A percentile compares a stretch with the other conserved stretches of the same genome.
phyloP scores from a whole-genome alignment of 306 rosid species.

The Cucurbita moschata region DNA sequence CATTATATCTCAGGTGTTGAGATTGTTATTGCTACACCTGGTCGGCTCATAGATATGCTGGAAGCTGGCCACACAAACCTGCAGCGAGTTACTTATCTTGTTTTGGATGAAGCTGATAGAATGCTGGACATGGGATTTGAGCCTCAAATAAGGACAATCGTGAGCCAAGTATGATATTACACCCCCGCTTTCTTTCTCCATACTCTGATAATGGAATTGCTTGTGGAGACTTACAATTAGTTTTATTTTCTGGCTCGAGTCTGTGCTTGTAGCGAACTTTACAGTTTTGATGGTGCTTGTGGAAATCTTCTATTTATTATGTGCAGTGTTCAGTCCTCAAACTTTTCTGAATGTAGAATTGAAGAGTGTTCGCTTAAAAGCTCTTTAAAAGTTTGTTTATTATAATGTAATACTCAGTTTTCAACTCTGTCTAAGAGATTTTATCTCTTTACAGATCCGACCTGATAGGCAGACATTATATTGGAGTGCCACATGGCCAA shows the following conservation, averaged over 20 bases:
- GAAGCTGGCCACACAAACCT: constrained; percentile 82
- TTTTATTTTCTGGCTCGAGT: not conserved
- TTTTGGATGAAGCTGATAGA: constrained; percentile 93
- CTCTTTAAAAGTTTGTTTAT: not conserved
- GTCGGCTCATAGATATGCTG: constrained; percentile 91
- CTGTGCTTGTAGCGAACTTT: not conserved
- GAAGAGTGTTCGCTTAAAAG: not conserved
- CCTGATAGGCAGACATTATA: constrained; percentile 96
- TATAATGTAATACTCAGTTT: not conserved
- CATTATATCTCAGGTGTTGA: constrained; percentile 49
- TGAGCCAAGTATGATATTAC: constrained; percentile 46
- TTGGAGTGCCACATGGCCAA: constrained; percentile 99
- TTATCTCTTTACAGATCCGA: constrained; percentile 43
- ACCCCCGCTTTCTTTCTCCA: not conserved
- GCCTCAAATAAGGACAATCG: constrained; percentile 83
- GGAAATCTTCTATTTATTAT: not conserved
- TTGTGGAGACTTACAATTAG: not conserved
- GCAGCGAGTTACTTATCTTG: constrained; percentile 85
- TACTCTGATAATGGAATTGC: not conserved
- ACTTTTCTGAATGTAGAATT: not conserved
- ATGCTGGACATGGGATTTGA: constrained; percentile 99
- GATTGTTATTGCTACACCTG: constrained; percentile 93
- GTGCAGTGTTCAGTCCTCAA: not conserved
- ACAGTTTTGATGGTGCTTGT: not conserved
- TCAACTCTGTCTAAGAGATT: not conserved